Base-by-base conservation (phyloP, 768 basidiomycete species). In the Collybiopsis luxurians region DNA sequence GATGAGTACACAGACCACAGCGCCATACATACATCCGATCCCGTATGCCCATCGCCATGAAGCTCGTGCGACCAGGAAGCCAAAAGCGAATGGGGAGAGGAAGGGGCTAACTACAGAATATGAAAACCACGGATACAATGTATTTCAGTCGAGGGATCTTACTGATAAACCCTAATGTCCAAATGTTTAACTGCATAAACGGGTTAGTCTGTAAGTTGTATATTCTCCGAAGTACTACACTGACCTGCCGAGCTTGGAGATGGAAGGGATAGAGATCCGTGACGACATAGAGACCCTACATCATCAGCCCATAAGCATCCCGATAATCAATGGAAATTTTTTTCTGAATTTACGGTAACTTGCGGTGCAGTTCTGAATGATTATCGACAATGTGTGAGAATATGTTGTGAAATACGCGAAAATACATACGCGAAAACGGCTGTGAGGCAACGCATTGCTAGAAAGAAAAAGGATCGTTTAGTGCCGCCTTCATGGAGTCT, bases 131-230 rank as follows among this genome's bases (percentile, higher is more conserved):
- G n/a, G n/a, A n/a, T n/a, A n/a, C n/a, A n/a, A n/a, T n/a, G n/a
- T n/a, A n/a, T n/a, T n/a, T n/a, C n/a, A n/a, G n/a, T n/a, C n/a
- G n/a, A n/a, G n/a, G n/a, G n/a, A n/a, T n/a, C n/a, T n/a, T n/a
- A n/a, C n/a, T 66, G 63, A 89, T 79, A 71, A 88, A 86, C 1
- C 85, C 87, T 79, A 89, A 83, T 2, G 86, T 87, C 87, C 86
- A 87, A 49, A 84, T 69, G 60, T 85, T 86, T 34, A 88, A 75
- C 84, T 86, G 57, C 15, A 24, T 13, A 17, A 53, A n/a, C 15
- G 19, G 24, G 42, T 28, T 15, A 34, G 46, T 49, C 46, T 34
- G 26, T 40, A 4, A 17, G 17, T 36, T 31, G 3, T 26, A 30
- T 57, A 30, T 53, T 10, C 61, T n/a, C n/a, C n/a, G n/a, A n/a